phyloP scores from a whole-genome alignment of 805 yeast species.

The Saccharomycodes ludwigii region DNA sequence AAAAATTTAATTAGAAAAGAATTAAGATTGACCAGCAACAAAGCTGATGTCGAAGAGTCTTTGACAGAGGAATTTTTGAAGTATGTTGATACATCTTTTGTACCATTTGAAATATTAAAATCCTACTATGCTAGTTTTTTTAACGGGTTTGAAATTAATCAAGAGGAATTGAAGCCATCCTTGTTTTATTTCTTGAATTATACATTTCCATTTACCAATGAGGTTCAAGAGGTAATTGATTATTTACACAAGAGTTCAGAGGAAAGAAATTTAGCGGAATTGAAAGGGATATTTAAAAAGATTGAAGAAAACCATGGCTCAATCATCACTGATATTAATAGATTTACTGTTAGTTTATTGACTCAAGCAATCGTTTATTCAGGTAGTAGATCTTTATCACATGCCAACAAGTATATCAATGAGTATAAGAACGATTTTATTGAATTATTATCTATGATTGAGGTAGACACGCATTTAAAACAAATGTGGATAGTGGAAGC shows the following conservation, averaged over 20 bases:
- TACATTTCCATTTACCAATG: slow-evolving; percentile 24
- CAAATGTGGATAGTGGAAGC: slow-evolving; percentile 39
- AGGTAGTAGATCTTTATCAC: slow-evolving; percentile 82
- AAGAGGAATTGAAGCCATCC: slow-evolving; percentile 22
- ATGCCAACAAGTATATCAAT: slow-evolving; percentile 45
- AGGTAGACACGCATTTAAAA: slow-evolving; percentile 19
- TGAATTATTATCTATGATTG: slow-evolving; percentile 19
- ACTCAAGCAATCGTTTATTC: slow-evolving; percentile 66
- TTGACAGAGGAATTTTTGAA: slow-evolving; percentile 47
- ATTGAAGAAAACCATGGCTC: slow-evolving; percentile 19
- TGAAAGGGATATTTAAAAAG: slow-evolving; percentile 18
- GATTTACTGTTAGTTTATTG: slow-evolving; percentile 45
- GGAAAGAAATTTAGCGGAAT: slow-evolving; percentile 20
- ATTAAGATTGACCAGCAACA: slow-evolving; percentile 63
- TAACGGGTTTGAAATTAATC: slow-evolving; percentile 15
- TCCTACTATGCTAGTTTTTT: slow-evolving; percentile 26
- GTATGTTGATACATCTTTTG: slow-evolving; percentile 33
- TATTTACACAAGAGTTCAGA: slow-evolving; percentile 24
- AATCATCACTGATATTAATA: slow-evolving; percentile 26
- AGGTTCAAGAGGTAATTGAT: slow-evolving; percentile 27
- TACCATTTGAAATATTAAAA: slow-evolving; percentile 23
- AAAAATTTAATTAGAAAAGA: slow-evolving; percentile 75
- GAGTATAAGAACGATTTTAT: slow-evolving; percentile 27
- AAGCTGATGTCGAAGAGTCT: slow-evolving; percentile 54
- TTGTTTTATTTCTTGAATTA: slow-evolving; percentile 28